Evolutionary conservation across 768 basidiomycete species (phyloP).

Genomic region (Crepidotus variabilis): DNA sequence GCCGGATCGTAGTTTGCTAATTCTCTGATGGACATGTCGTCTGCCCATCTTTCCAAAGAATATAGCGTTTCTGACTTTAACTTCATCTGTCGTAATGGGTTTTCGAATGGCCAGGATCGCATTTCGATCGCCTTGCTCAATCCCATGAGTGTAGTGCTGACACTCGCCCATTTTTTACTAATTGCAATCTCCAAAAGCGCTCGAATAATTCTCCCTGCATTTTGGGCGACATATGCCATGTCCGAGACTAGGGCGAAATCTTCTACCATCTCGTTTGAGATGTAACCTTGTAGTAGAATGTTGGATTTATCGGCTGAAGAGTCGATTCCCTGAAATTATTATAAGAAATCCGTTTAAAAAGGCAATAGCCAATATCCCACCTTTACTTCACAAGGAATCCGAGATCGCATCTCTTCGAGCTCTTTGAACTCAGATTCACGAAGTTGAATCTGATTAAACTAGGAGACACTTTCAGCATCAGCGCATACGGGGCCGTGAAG

Average conservation of each 20-base stretch:
- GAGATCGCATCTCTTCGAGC: slow-evolving; percentile 63
- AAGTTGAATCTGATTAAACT: slow-evolving; percentile 95
- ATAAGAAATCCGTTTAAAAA: background rate
- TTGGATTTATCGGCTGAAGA: slow-evolving; percentile 82
- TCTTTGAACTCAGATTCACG: slow-evolving; percentile 88
- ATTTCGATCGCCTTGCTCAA: slow-evolving; percentile 94
- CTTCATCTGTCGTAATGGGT: slow-evolving; percentile 80
- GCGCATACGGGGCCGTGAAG: background rate
- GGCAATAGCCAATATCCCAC: slow-evolving; percentile 32
- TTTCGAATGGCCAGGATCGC: slow-evolving; percentile 91
- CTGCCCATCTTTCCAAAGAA: slow-evolving; percentile 75
- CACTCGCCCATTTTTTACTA: slow-evolving; percentile 87
- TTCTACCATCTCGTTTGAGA: slow-evolving; percentile 76
- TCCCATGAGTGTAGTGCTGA: slow-evolving; percentile 74
- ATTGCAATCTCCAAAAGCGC: slow-evolving; percentile 93
- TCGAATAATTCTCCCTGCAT: slow-evolving; percentile 91
- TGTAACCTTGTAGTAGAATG: slow-evolving; percentile 87
- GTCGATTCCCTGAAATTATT: slow-evolving; percentile 50
- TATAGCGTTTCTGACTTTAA: slow-evolving; percentile 77
- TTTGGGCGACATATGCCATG: slow-evolving; percentile 90
- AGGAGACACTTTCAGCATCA: slow-evolving; percentile 5
- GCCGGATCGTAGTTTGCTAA: slow-evolving; percentile 62
- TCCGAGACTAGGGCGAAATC: slow-evolving; percentile 98
- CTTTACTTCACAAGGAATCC: slow-evolving; percentile 77
- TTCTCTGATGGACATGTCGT: slow-evolving; percentile 74